These are phyloP conservation scores for Botryotinia globosa DNA, from an alignment of 2,329 filamentous ascomycete species.

Conservation along the genomic window DNA sequence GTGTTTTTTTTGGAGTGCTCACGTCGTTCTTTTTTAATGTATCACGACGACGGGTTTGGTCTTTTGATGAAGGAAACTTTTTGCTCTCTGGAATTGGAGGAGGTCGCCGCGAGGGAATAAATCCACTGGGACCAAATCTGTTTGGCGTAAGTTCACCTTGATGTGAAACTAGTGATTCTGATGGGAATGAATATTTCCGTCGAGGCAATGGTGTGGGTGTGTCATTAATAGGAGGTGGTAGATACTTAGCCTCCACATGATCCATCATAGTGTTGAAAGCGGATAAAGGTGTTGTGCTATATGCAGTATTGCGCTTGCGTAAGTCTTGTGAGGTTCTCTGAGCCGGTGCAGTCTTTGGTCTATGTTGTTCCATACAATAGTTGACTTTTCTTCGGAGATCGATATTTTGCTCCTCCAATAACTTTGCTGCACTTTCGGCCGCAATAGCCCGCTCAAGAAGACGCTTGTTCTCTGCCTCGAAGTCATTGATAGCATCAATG, in stretches of 20 bases:
- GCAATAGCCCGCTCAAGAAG: conserved; percentile 22
- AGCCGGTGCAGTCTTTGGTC: conserved; percentile 28
- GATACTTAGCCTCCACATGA: neutral
- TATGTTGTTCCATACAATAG: conserved; percentile 26
- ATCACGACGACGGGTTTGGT: neutral
- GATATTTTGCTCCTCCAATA: conserved; percentile 29
- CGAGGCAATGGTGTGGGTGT: conserved; percentile 11
- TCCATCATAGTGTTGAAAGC: conserved; percentile 28
- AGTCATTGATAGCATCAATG: conserved; percentile 19
- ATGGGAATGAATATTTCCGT: neutral
- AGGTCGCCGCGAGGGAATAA: conserved; percentile 18
- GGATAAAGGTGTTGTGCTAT: conserved; percentile 25
- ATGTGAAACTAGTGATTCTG: neutral
- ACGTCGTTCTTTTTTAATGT: neutral
- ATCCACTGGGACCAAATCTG: conserved; percentile 17
- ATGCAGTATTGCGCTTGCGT: conserved; percentile 2
- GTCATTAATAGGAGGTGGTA: neutral
- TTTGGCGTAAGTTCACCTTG: conserved; percentile 9
- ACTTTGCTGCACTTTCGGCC: conserved; percentile 33
- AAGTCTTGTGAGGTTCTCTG: neutral
- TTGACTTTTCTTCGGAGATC: conserved; percentile 29
- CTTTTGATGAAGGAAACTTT: neutral
- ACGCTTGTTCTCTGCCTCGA: conserved; percentile 19
- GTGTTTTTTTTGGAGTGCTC: neutral
- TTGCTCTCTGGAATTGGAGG: conserved; percentile 18